Conservation (phyloP, 2,329 filamentous ascomycete species). For the Aciculosporium take region DNA sequence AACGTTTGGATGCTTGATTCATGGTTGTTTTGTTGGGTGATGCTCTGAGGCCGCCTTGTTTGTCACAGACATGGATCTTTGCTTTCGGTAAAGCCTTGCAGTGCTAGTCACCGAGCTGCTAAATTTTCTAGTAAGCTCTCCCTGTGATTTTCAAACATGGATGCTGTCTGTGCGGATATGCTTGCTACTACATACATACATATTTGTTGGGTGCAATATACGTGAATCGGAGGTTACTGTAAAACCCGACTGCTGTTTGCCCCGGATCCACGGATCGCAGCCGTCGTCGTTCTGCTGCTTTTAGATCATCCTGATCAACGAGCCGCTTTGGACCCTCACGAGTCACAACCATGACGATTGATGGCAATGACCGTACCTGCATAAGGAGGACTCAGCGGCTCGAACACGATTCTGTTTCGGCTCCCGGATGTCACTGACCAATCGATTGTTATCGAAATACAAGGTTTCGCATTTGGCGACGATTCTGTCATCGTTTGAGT, state of each 20-base stretch:
- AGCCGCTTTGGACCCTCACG: neutral
- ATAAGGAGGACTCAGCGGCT: neutral
- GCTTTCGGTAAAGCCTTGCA: too few species aligned
- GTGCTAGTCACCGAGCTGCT: too few species aligned
- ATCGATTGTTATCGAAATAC: neutral
- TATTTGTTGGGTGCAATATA: too few species aligned
- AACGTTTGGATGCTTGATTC: neutral
- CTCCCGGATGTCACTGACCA: neutral
- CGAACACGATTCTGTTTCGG: neutral
- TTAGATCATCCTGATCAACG: neutral
- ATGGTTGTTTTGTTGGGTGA: neutral
- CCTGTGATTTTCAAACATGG: too few species aligned
- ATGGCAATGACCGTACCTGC: neutral
- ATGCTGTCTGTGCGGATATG: too few species aligned
- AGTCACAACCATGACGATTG: neutral
- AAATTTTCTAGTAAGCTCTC: too few species aligned
- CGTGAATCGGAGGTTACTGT: too few species aligned
- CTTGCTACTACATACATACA: too few species aligned
- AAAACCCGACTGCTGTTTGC: too few species aligned
- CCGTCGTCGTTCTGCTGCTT: too few species aligned
- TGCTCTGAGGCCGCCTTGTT: neutral
- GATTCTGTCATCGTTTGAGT: neutral
- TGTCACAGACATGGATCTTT: too few species aligned
- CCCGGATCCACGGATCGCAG: too few species aligned
- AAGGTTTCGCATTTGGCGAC: neutral